These are phyloP conservation scores for Ustilago sp. DNA, from an alignment of 1,284 basidiomycete species.

Conservation along the genomic window DNA sequence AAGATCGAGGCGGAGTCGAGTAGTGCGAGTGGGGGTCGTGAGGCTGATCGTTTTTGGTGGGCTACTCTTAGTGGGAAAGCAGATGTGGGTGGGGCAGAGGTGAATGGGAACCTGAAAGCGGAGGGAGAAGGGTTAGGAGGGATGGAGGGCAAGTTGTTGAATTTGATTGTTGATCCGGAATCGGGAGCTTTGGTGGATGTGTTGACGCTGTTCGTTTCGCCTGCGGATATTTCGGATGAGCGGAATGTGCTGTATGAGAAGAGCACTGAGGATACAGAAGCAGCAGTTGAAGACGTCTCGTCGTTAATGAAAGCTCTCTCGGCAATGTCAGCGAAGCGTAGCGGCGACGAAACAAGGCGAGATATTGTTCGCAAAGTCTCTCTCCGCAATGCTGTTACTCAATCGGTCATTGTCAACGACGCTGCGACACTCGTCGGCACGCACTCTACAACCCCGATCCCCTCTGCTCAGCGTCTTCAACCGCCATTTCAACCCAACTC, in stretches of 20 bases:
- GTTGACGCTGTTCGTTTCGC: constrained; percentile 42
- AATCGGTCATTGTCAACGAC: constrained; percentile 26
- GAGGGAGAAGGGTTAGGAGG: constrained; percentile 14
- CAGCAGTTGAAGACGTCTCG: background rate
- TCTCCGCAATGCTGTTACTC: constrained; percentile 31
- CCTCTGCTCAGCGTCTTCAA: constrained; percentile 4
- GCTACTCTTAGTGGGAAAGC: constrained; percentile 22
- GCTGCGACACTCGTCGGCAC: constrained; percentile 13
- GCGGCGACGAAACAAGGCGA: constrained; percentile 4
- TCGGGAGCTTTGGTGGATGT: constrained; percentile 39
- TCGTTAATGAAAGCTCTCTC: constrained; percentile 18
- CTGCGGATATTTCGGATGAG: constrained; percentile 39
- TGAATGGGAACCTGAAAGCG: background rate
- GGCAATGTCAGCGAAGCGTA: constrained; percentile 35
- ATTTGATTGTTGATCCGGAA: constrained; percentile 28
- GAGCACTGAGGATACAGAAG: background rate
- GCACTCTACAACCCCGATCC: background rate
- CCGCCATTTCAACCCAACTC: background rate
- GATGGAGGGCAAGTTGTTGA: constrained; percentile 24
- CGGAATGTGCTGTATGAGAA: constrained; percentile 36
- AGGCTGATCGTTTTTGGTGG: constrained; percentile 40
- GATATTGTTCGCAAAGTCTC: constrained; percentile 43
- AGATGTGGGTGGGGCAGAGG: background rate
- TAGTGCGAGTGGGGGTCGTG: constrained; percentile 6
- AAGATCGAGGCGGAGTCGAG: constrained; percentile 21